phyloP scores from a whole-genome alignment of 331 rosid genomes.

The Arachis monticola region DNA sequence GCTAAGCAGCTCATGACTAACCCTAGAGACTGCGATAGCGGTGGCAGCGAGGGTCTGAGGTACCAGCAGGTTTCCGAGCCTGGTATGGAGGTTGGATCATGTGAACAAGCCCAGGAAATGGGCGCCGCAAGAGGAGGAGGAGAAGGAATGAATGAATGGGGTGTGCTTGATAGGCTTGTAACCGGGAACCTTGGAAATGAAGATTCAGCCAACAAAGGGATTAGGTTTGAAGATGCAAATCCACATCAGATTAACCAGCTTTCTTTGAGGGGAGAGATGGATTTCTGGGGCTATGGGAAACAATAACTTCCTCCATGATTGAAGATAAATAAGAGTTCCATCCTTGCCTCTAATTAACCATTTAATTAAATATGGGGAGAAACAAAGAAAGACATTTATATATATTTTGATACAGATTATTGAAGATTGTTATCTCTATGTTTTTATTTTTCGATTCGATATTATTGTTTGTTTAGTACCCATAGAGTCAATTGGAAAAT shows the following conservation, averaged over 20 bases:
- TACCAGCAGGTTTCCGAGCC: constrained; percentile 64
- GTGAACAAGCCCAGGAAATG: constrained; percentile 56
- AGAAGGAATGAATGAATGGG: constrained; percentile 65
- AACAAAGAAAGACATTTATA: neutral
- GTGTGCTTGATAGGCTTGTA: constrained; percentile 68
- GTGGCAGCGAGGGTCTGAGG: constrained; percentile 50
- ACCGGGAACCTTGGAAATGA: constrained; percentile 61
- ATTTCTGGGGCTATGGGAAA: constrained; percentile 78
- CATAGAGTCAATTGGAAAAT: neutral
- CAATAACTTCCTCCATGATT: constrained; percentile 36
- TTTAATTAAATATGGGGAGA: constrained; percentile 12
- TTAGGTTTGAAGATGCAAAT: constrained; percentile 54
- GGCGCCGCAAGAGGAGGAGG: constrained; percentile 38
- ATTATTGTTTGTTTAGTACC: constrained; percentile 9
- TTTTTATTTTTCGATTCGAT: constrained; percentile 24
- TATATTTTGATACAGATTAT: constrained; percentile 23
- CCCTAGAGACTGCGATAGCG: constrained; percentile 61
- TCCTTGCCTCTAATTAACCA: constrained; percentile 27
- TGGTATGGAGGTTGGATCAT: constrained; percentile 57
- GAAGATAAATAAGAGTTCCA: constrained; percentile 10
- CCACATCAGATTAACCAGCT: constrained; percentile 59
- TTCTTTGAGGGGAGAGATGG: constrained; percentile 75
- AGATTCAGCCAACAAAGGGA: constrained; percentile 59
- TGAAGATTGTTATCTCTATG: constrained; percentile 30
- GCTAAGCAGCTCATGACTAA: constrained; percentile 64